Evolutionary conservation across 805 yeast species (phyloP), one percentile per base, ranked within the genome.

Genomic region (Yamadazyma ubonensis): DNA sequence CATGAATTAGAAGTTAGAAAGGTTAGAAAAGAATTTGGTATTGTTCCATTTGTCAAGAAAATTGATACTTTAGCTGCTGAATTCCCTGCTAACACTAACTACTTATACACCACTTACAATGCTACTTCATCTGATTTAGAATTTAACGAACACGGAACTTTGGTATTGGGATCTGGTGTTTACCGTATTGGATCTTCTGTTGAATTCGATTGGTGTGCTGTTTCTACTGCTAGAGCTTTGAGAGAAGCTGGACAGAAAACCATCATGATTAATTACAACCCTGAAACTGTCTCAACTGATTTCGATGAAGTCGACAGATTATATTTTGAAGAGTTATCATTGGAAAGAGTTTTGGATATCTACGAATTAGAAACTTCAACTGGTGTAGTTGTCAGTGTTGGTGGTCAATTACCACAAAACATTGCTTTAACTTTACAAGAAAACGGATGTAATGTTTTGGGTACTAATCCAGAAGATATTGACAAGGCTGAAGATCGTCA

Each of bases 141-240:
- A 32, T 93, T 91, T 59, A 78, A 84, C 55, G 98, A 91, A 44
- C 76, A 86, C 51, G 98, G 98, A 58, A 84, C 93, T 45, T 72
- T 93, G 79, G 98, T 91, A 29, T 75, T 91, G 54, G 99, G 98
- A 39, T 89, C 97, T n/a, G 98, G 99, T 73, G 99, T 93, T 37
- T 91, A 91, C 78, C 81, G 99, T 67, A 91, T 91, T 63, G 99
- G 99, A 44, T 90, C 97, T 2, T 89, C 97, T 22, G 99, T 91
- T 40, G 99, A 93, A 71, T 91, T 91, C 57, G 99, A 91, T 67
- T 91, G 99, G 99, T 91, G 99, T 76, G 99, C 98, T 41, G 99
- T 91, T 48, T 79, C 93, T 49, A 86, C 99, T 43, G 96, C 96
- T 41, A 82, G 97, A 62, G 89, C 97, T 31, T 79, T 91, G 55